Conservation (phyloP, 2,329 filamentous ascomycete genomes). For the Sarocladium oryzae region DNA sequence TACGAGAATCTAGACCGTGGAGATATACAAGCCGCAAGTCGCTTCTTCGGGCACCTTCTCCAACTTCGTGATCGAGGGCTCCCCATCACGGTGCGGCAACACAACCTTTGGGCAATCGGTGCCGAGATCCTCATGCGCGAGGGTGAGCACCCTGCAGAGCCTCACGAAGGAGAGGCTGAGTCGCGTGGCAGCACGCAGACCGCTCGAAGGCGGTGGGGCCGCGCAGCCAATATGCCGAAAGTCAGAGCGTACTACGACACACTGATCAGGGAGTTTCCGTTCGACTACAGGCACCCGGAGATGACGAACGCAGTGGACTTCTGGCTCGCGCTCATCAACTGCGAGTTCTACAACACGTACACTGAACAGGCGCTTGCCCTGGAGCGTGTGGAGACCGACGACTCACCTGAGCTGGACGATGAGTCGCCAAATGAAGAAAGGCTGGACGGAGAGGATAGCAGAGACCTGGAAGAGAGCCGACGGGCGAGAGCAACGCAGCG, state of each 20-base stretch:
- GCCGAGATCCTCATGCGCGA: constrained; percentile 74
- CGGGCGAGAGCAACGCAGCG: not conserved
- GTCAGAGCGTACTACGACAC: constrained; percentile 64
- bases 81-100: constrained; percentile 60
- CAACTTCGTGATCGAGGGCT: constrained; percentile 37
- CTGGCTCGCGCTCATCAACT: constrained; percentile 71
- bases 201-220: constrained; percentile 30
- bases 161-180: constrained; percentile 6
- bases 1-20: constrained; percentile 65
- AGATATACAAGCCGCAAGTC: constrained; percentile 64
- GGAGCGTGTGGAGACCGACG: constrained; percentile 23
- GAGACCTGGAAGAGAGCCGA: constrained; percentile 13
- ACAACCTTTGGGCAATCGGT: constrained; percentile 74
- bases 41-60: constrained; percentile 69
- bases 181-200: not conserved
- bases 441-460: constrained; percentile 9
- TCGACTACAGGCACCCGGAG: constrained; percentile 53
- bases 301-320: constrained; percentile 65
- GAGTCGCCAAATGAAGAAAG: constrained; percentile 20
- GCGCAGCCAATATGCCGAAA: constrained; percentile 36
- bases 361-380: constrained; percentile 47
- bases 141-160: constrained; percentile 29
- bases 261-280: constrained; percentile 70
- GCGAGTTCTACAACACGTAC: constrained; percentile 73
- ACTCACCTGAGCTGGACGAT: not conserved